Evolutionary conservation across 1,284 basidiomycete species (phyloP).

Genomic region (Caloboletus firmus): DNA sequence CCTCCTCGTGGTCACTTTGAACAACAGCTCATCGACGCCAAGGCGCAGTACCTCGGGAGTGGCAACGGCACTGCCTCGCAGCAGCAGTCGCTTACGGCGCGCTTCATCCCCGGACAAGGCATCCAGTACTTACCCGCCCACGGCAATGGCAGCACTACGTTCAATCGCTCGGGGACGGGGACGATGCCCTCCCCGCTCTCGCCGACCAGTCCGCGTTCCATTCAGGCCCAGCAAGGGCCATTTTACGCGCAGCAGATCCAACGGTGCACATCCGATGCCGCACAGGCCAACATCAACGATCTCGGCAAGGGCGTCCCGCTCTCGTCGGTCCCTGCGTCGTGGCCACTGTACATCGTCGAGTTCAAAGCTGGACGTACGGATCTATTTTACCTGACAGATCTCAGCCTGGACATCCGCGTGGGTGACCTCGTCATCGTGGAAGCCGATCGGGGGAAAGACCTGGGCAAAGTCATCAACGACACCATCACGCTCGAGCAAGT

Average conservation of each 20-base stretch:
- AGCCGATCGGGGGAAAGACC: constrained; percentile 91
- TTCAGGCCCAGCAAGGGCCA: constrained; percentile 42
- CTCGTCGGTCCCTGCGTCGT: constrained; percentile 75
- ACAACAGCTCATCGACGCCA: constrained; percentile 41
- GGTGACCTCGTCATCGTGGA: constrained; percentile 97
- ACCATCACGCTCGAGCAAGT: constrained; percentile 90
- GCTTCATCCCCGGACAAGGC: constrained; percentile 63
- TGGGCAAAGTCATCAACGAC: constrained; percentile 89
- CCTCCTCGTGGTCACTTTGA: constrained; percentile 43
- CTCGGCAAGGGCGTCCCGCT: constrained; percentile 91
- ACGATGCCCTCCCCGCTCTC: constrained; percentile 45
- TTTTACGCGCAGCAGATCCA: constrained; percentile 41
- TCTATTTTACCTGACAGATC: constrained; percentile 84
- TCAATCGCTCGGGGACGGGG: constrained; percentile 36
- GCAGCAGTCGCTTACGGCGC: constrained; percentile 45
- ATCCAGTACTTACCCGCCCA: constrained; percentile 58
- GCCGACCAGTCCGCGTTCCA: constrained; percentile 41
- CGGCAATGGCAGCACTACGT: constrained; percentile 27
- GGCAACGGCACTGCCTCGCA: constrained; percentile 29
- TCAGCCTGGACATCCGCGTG: constrained; percentile 62
- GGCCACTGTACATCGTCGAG: constrained; percentile 94
- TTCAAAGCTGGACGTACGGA: constrained; percentile 98
- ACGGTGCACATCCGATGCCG: constrained; percentile 53
- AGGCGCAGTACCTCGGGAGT: constrained; percentile 36
- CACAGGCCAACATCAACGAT: constrained; percentile 49